Evolutionary conservation across 192 early-diverging fungal genomes (phyloP).

Genomic region (Coemansia sp.): DNA sequence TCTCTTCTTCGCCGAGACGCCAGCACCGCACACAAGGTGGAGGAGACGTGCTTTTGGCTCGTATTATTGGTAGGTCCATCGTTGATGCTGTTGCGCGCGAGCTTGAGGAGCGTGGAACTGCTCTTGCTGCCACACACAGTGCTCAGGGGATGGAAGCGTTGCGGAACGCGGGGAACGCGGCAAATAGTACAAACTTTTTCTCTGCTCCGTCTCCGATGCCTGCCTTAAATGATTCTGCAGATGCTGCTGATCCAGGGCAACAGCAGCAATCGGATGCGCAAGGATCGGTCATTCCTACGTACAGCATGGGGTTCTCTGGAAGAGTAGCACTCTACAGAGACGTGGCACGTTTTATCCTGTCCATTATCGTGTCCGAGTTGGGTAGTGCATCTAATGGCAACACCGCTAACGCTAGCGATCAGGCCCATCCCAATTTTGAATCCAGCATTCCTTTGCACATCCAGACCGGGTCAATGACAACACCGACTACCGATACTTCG

Average conservation of each 20-base stretch:
- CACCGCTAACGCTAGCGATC: not conserved
- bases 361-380: not conserved
- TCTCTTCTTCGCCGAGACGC: not conserved
- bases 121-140: not conserved
- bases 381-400: not conserved
- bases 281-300: not conserved
- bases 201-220: not conserved
- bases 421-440: not conserved
- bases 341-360: slow-evolving; percentile 22
- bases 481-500: not conserved
- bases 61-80: slow-evolving; percentile 39
- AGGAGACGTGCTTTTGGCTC: slow-evolving; percentile 36
- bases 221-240: not conserved
- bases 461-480: not conserved
- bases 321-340: slow-evolving; percentile 2
- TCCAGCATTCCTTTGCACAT: not conserved
- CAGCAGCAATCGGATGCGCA: not conserved
- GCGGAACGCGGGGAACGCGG: not conserved
- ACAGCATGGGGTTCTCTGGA: slow-evolving; percentile 1
- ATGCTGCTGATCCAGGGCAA: not conserved
- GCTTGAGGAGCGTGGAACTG: slow-evolving; percentile 17
- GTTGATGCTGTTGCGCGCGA: slow-evolving; percentile 36
- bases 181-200: slow-evolving; percentile 1
- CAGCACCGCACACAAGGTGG: slow-evolving; percentile 16
- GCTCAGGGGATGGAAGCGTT: not conserved